These are phyloP conservation scores for Didymella pinodella DNA, from an alignment of 2,329 filamentous ascomycete genomes.

Conservation along the genomic window DNA sequence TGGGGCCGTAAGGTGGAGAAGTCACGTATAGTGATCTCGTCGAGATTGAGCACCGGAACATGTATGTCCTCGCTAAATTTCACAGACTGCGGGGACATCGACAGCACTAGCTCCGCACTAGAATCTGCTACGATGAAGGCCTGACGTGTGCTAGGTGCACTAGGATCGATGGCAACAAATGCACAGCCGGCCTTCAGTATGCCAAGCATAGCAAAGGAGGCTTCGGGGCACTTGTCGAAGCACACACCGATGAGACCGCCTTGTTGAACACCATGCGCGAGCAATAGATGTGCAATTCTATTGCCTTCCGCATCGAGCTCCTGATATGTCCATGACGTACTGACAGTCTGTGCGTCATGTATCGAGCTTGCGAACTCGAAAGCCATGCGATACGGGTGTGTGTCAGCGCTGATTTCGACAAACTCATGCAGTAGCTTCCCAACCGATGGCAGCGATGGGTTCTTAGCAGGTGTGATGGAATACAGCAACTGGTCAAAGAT, in stretches of 20 bases:
- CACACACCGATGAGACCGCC: slow-evolving; percentile 76
- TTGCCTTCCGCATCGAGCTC: slow-evolving; percentile 77
- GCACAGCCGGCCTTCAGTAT: slow-evolving; percentile 83
- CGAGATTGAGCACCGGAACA: slow-evolving; percentile 57
- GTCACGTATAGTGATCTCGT: slow-evolving; percentile 49
- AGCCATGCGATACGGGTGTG: slow-evolving; percentile 68
- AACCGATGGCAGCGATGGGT: slow-evolving; percentile 64
- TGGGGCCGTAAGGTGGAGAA: slow-evolving; percentile 47
- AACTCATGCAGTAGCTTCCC: slow-evolving; percentile 77
- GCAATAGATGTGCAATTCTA: slow-evolving; percentile 72
- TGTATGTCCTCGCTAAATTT: slow-evolving; percentile 47
- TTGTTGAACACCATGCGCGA: slow-evolving; percentile 56
- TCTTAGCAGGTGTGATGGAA: slow-evolving; percentile 71
- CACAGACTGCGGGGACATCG: slow-evolving; percentile 56
- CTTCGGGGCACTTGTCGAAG: slow-evolving; percentile 85
- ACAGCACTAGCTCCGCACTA: slow-evolving; percentile 68
- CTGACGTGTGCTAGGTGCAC: slow-evolving; percentile 75
- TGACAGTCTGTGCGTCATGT: slow-evolving; percentile 55
- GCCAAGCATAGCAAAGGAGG: slow-evolving; percentile 81
- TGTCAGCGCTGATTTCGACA: slow-evolving; percentile 69
- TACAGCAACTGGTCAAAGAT: slow-evolving; percentile 56
- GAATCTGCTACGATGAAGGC: slow-evolving; percentile 82
- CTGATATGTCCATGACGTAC: slow-evolving; percentile 74
- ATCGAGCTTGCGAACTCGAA: slow-evolving; percentile 77
- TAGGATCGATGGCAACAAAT: slow-evolving; percentile 81